Evolutionary conservation across 1,139 yeast genomes (phyloP), one percentile per base, ranked within the genome.

Genomic region (Magnusiomyces paraingens): DNA sequence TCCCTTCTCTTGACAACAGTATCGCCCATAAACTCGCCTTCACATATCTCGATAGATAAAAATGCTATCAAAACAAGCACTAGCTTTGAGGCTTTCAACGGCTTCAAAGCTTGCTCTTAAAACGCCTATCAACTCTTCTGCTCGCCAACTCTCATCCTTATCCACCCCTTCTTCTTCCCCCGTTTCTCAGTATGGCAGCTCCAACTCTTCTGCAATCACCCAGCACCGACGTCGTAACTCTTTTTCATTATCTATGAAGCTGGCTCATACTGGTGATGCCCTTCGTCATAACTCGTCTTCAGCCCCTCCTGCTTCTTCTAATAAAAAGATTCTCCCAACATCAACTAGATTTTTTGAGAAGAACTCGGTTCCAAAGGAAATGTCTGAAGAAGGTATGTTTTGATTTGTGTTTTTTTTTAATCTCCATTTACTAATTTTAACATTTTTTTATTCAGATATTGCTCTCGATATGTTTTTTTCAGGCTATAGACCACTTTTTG

Each of bases 401-500:
- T 4, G 15, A 14, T 15, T n/a, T 38, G 12, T 43, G 22, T 43
- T 43, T 20, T 18, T 6, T 20, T 18, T 22, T 17, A 41, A 41
- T 5, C 18, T 20, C 15, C 15, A 2, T 17, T 8, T 18, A 18
- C 32, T 18, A 20, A 20, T n/a, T 20, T 41, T 26, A 3, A 4
- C 11, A 12, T 43, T 43, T 43, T 40, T 20, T 18, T 29, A 10
- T 45, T 32, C 17, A 46, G 49, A 46, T 5, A 14, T 46, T 17
- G 68, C 68, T 22, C 57, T 64, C 49, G 65, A 65, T 36, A 58
- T 64, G 49, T 64, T 66, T 51, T 60, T 65, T 48, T 62, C 67
- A 40, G 67, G 67, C 54, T 67, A 66, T 54, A 58, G 68, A 12
- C 70, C 69, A 18, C 58, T 66, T 40, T 61, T 61, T 47, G 57